A percentile compares a stretch with the other conserved stretches of the same genome.
Conservation (phyloP, 371 early-diverging fungal species). For the Mortierella sp. region DNA sequence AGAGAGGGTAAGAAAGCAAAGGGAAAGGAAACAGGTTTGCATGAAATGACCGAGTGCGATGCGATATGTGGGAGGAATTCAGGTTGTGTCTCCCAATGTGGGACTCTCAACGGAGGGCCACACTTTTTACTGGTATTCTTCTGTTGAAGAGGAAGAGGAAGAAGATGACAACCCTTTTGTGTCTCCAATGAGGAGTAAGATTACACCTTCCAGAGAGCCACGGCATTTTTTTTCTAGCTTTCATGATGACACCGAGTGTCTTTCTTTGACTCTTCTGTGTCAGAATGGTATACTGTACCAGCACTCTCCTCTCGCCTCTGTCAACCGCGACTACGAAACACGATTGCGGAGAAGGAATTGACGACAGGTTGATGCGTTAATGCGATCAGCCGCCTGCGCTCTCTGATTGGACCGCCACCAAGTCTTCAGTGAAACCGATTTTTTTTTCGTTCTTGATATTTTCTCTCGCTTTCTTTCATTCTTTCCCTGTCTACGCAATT, state of each 20-base stretch:
- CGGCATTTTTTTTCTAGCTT: neutral
- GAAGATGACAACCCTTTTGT: neutral
- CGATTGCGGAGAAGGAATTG: neutral
- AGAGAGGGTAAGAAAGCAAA: neutral
- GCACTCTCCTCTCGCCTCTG: no score
- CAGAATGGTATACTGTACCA: neutral
- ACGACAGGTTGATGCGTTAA: neutral
- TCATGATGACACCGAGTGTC: conserved; percentile 1
- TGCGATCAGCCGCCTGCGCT: neutral
- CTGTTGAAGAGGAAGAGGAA: neutral
- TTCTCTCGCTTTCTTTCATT: neutral
- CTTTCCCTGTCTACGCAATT: neutral
- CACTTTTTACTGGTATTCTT: no score
- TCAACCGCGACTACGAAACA: neutral
- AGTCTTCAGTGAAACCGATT: neutral
- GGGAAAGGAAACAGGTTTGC: neutral
- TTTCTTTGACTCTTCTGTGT: neutral
- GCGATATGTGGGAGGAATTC: neutral
- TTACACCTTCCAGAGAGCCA: neutral
- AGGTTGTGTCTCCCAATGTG: neutral
- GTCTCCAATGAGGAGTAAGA: neutral
- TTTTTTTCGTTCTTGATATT: neutral
- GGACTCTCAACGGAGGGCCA: neutral
- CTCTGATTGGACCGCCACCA: neutral
- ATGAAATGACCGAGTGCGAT: neutral